These are phyloP conservation scores for Xylaria arbuscula DNA, from an alignment of 2,329 filamentous ascomycete genomes.

Conservation along the genomic window DNA sequence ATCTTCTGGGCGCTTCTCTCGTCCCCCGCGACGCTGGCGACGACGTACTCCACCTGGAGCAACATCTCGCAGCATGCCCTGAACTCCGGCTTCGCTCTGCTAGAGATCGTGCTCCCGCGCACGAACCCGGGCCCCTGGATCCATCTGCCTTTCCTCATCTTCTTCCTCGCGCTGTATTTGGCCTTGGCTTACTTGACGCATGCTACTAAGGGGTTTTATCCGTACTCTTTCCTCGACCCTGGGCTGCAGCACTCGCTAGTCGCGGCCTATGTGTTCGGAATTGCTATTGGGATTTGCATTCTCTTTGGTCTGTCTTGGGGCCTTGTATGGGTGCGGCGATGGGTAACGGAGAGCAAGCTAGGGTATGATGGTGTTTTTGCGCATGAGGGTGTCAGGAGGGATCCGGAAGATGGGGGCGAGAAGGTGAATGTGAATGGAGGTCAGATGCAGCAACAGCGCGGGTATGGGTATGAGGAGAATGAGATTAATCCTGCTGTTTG, in stretches of 20 bases:
- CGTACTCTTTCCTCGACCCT: slow-evolving; percentile 82
- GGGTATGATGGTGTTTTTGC: slow-evolving; percentile 45
- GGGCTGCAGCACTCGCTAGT: slow-evolving; percentile 63
- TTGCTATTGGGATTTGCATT: slow-evolving; percentile 56
- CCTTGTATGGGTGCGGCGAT: slow-evolving; percentile 56
- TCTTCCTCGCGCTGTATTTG: slow-evolving; percentile 79
- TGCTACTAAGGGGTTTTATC: slow-evolving; percentile 77
- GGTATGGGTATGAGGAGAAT: slow-evolving; percentile 11
- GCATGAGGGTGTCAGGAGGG: neutral
- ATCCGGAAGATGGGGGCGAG: neutral
- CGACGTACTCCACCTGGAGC: slow-evolving; percentile 67
- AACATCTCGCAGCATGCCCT: slow-evolving; percentile 80
- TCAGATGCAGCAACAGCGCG: neutral
- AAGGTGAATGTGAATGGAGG: neutral
- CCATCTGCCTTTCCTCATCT: slow-evolving; percentile 73
- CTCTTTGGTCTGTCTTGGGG: slow-evolving; percentile 58
- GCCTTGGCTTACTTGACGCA: slow-evolving; percentile 78
- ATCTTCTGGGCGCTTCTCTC: slow-evolving; percentile 77
- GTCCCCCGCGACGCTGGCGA: slow-evolving; percentile 71
- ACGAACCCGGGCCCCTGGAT: slow-evolving; percentile 69
- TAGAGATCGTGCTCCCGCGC: slow-evolving; percentile 77
- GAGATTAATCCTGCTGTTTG: slow-evolving; percentile 7
- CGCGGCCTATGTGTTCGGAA: slow-evolving; percentile 69
- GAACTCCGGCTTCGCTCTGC: slow-evolving; percentile 78
- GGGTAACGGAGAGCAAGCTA: slow-evolving; percentile 51